Conservation (phyloP, 805 yeast species). For the Priceomyces fermenticarens region DNA sequence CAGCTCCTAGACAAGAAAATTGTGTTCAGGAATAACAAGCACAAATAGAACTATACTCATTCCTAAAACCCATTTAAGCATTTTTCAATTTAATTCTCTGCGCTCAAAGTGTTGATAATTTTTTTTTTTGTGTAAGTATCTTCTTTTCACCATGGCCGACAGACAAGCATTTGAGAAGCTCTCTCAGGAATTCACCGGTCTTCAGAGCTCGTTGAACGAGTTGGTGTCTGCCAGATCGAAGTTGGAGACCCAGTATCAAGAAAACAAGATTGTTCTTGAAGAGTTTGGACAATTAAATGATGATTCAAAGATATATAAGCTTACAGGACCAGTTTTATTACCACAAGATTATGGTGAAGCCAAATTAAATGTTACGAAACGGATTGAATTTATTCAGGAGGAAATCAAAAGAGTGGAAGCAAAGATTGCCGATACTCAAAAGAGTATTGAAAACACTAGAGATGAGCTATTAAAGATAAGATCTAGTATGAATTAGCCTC, state of each 20-base stretch:
- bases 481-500: slow-evolving; percentile 46
- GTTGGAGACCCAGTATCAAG: slow-evolving; percentile 92
- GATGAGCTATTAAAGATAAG: slow-evolving; percentile 49
- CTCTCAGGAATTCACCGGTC: slow-evolving; percentile 43
- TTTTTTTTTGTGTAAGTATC: too few relatives aligned
- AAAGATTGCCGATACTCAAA: slow-evolving; percentile 48
- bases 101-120: too few relatives aligned
- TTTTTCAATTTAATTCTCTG: too few relatives aligned
- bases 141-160: slow-evolving; percentile 19
- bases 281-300: slow-evolving; percentile 69
- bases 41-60: too few relatives aligned
- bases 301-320: slow-evolving; percentile 76
- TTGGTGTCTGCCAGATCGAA: slow-evolving; percentile 73
- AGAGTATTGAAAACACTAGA: slow-evolving; percentile 58
- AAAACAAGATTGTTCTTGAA: slow-evolving; percentile 80
- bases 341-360: slow-evolving; percentile 90
- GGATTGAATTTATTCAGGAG: slow-evolving; percentile 79
- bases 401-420: slow-evolving; percentile 77
- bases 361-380: slow-evolving; percentile 74
- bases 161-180: slow-evolving; percentile 40
- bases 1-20: too few relatives aligned
- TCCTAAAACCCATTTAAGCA: too few relatives aligned
- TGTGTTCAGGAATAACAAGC: too few relatives aligned
- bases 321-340: slow-evolving; percentile 87
- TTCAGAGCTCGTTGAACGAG: slow-evolving; percentile 48